A percentile compares a stretch with the other conserved stretches of the same genome.
Evolutionary conservation across 495 filamentous ascomycete genomes (phyloP).

Genomic region (Hypoxylon subgilvum): DNA sequence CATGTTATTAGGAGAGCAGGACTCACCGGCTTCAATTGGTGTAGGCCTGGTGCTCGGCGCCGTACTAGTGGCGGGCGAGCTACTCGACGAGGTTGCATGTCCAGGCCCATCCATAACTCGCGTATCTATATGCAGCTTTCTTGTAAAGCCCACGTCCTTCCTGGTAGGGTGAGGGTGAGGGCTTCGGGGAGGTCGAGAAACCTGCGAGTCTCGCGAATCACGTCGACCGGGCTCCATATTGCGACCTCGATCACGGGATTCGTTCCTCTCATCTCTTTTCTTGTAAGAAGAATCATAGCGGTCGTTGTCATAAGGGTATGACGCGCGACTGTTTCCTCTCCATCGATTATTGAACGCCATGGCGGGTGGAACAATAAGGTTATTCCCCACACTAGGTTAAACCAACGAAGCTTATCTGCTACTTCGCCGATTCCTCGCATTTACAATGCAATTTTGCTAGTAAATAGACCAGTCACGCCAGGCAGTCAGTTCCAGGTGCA

Average conservation of each 20-base stretch:
- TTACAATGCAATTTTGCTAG: constrained; percentile 15
- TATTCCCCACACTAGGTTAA: not conserved
- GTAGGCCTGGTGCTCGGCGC: constrained; percentile 15
- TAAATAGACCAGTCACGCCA: constrained; percentile 4
- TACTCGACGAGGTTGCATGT: constrained; percentile 3
- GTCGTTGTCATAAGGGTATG: not conserved
- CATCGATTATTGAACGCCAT: constrained; percentile 13
- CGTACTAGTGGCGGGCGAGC: constrained; percentile 15
- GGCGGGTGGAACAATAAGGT: not conserved
- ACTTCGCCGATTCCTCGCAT: constrained; percentile 4
- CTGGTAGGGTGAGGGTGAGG: constrained; percentile 2
- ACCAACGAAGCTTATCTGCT: not conserved
- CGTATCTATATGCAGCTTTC: constrained; percentile 16
- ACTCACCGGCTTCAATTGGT: constrained; percentile 22
- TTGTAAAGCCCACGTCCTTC: constrained; percentile 3
- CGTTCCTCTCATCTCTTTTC: not conserved
- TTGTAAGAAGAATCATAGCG: constrained; percentile 10
- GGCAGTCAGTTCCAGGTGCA: too few species aligned
- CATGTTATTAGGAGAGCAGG: not conserved
- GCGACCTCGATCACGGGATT: constrained; percentile 8
- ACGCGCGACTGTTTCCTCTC: constrained; percentile 1
- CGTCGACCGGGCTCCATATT: constrained; percentile 7
- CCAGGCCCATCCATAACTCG: constrained; percentile 8
- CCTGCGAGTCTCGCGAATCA: constrained; percentile 9
- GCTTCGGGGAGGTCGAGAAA: constrained; percentile 3